Percentiles rank a stretch among this genome's conserved stretches.
Conservation (phyloP, 169 alveolate species). For the Plasmodium gaboni region DNA sequence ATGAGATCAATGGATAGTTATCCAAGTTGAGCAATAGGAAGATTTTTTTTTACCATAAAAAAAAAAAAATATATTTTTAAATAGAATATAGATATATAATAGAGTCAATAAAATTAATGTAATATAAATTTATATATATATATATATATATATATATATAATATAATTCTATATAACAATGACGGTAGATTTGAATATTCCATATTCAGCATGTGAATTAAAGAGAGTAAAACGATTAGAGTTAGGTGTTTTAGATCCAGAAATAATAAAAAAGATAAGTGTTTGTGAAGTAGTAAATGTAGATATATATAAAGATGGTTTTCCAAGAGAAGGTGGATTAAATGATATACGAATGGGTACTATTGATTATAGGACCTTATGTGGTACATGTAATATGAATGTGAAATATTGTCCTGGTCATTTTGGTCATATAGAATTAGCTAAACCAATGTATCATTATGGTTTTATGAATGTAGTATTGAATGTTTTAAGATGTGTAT, state of each 20-base stretch:
- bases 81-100: too few species aligned
- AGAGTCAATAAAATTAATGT: too few species aligned
- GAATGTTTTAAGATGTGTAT: conserved; percentile 96
- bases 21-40: background rate
- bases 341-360: conserved; percentile 98
- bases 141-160: too few species aligned
- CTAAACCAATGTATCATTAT: conserved; percentile 96
- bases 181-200: conserved; percentile 88
- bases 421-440: conserved; percentile 97
- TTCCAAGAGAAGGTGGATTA: conserved; percentile 93
- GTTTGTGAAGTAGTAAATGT: conserved; percentile 92
- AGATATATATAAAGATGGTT: conserved; percentile 92
- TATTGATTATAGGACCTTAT: conserved; percentile 92
- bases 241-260: conserved; percentile 91
- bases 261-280: conserved; percentile 88
- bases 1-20: background rate
- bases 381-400: conserved; percentile 96
- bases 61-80: too few species aligned
- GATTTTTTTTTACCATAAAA: background rate
- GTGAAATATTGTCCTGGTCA: conserved; percentile 99
- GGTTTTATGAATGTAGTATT: conserved; percentile 94
- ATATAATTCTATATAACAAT: conserved; percentile 6
- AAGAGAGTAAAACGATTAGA: conserved; percentile 89
- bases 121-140: too few species aligned
- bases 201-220: conserved; percentile 89